Evolutionary conservation across 805 yeast genomes (phyloP).

Genomic region (Lachancea quebecensis): DNA sequence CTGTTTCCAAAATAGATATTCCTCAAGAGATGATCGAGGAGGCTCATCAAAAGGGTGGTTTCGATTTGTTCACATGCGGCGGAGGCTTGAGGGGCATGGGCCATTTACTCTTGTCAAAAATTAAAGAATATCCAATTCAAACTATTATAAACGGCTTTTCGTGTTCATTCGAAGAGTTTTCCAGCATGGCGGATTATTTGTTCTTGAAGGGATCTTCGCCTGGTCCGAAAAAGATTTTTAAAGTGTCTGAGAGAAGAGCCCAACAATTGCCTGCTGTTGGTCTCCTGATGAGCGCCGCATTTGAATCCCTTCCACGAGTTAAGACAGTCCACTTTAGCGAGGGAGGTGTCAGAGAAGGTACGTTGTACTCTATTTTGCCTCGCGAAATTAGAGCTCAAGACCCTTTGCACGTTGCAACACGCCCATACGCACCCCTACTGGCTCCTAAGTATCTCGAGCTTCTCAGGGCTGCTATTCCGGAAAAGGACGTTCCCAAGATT

Average conservation of each 20-base stretch:
- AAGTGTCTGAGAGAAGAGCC: constrained; percentile 60
- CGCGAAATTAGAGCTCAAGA: constrained; percentile 53
- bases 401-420: constrained; percentile 61
- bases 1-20: constrained; percentile 43
- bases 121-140: constrained; percentile 57
- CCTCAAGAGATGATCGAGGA: constrained; percentile 45
- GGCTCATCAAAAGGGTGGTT: constrained; percentile 52
- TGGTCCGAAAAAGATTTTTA: constrained; percentile 41
- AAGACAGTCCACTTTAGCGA: constrained; percentile 63
- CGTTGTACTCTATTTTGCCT: constrained; percentile 56
- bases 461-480: constrained; percentile 52
- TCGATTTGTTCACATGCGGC: constrained; percentile 60
- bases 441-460: constrained; percentile 50
- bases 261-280: constrained; percentile 67
- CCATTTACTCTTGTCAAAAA: constrained; percentile 45
- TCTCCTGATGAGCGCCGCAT: constrained; percentile 52
- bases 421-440: constrained; percentile 64
- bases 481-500: constrained; percentile 47
- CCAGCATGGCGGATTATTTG: constrained; percentile 44
- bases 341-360: constrained; percentile 77
- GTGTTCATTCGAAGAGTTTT: constrained; percentile 46
- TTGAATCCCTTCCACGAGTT: constrained; percentile 52
- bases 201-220: constrained; percentile 45
- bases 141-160: constrained; percentile 66
- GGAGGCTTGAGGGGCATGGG: constrained; percentile 72